Base-by-base conservation (phyloP, 2,329 filamentous ascomycete genomes). In the Pleoardoris graminearum region DNA sequence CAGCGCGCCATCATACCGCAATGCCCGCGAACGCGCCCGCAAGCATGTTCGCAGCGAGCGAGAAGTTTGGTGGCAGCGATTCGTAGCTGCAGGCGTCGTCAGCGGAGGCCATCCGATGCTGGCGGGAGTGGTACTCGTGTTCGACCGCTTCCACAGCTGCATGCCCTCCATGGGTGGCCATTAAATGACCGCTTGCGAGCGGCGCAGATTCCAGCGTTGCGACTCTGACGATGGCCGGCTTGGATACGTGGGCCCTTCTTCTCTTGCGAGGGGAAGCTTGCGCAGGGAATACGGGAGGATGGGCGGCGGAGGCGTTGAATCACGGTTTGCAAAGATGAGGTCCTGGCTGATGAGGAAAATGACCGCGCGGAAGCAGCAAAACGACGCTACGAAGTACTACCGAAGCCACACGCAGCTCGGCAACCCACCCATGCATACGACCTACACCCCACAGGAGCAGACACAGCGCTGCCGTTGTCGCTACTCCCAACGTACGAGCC, bases 11-110 rank as follows among this genome's bases (percentile, higher is more conserved):
- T 68, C 87, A 66, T 86, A 95, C 91, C 68, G 92, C 91, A 77
- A 97, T 95, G 65, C 94, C 94, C 54, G 94, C 94, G 77, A 97
- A 97, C 63, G 94, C 94, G 74, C 94, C 94, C 50, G 94, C 94
- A 59, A 87, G 80, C 91, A 97, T 97, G 77, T 97, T 99, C 73
- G 94, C 91, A 61, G 88, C 79, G 70, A 97, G 82, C 66, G 91
- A 94, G 80, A 96, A 96, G 77, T 96, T 96, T 61, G 92, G 89
- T 59, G 93, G 92, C 52, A 99, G 85, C 61, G 88, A 87, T 83
- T 97, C 93, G 83, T 97, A 97, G 78, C 85, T 87, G 60, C 58
- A 42, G 30, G 30, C 19, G 12, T 46, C 37, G 59, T 73, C 53
- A 73, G 68, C 57, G 47, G 59, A 29, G 39, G 30, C 25, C 44